Evolutionary conservation across 805 yeast genomes (phyloP).

Genomic region (Yamadazyma phyllophila): DNA sequence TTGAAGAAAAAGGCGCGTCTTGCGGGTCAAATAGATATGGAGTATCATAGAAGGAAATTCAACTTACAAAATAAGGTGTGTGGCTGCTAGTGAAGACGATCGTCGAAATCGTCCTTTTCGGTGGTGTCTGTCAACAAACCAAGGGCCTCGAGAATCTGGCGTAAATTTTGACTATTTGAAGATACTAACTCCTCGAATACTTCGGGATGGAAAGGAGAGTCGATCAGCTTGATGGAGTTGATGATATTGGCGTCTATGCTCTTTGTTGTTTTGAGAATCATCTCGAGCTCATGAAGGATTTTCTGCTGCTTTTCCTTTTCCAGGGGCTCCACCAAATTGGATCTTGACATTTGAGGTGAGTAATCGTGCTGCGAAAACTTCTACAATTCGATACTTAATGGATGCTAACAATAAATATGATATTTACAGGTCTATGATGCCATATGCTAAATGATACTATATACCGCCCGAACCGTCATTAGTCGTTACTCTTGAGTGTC

Average conservation of each 20-base stretch:
- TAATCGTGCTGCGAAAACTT: neutral
- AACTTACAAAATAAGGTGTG: too few species aligned
- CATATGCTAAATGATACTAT: neutral
- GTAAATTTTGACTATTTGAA: neutral
- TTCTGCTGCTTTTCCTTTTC: constrained; percentile 20
- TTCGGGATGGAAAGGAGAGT: neutral
- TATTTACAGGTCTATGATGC: constrained; percentile 1
- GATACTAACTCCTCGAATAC: neutral
- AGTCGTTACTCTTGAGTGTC: neutral
- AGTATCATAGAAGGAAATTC: too few species aligned
- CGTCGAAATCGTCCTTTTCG: neutral
- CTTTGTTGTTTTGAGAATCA: constrained; percentile 32
- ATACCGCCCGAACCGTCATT: neutral
- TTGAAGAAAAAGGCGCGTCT: constrained; percentile 5
- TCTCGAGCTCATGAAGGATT: constrained; percentile 30
- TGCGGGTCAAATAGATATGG: too few species aligned
- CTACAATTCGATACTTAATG: too few species aligned
- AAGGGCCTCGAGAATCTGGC: neutral
- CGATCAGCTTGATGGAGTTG: constrained; percentile 18
- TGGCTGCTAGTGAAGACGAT: too few species aligned
- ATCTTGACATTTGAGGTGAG: too few species aligned
- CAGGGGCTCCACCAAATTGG: too few species aligned
- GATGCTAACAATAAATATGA: too few species aligned
- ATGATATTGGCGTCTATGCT: constrained; percentile 27
- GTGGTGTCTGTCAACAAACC: neutral